Base-by-base conservation (phyloP, 1,284 basidiomycete genomes). In the Austroboletus novae-zelandiae region DNA sequence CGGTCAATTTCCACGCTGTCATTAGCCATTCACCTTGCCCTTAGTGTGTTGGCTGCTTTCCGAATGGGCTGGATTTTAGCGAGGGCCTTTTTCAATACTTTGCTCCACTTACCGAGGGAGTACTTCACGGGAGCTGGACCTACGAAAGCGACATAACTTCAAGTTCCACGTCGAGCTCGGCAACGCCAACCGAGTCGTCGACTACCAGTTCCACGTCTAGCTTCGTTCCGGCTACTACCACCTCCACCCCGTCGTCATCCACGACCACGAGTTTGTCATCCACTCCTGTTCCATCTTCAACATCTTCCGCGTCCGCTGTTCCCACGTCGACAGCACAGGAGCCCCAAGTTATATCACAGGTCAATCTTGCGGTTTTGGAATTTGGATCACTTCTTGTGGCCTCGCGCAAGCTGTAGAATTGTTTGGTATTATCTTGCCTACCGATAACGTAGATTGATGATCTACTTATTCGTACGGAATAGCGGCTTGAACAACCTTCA, bases 11-110 rank as follows among this genome's bases (percentile, higher is more conserved):
- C 6, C 15, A 23, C 7, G 23, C n/a, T 41, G 14, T 13, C 23
- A 39, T 20, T 15, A 40, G 20, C 30, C 35, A 13, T 25, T 15
- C 8, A 9, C 13, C 1, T n/a, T 35, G 18, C 13, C 17, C 6
- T 13, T n/a, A 73, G 61, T 78, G 78, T 61, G 62, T 62, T 25
- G 61, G 64, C n/a, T 79, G 79, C 62, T 20, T 49, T 1, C 58
- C 54, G 18, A 76, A 74, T 47, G 71, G 64, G 25, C 69, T 83
- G 45, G 80, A 82, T 63, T 62, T 82, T 47, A 76, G 75, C 18
- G 64, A 68, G 9, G 65, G 71, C 36, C 74, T 82, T 15, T 82
- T 83, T 66, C 17, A 60, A 9, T 64, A 59, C 61, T 79, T 78
- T 57, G 75, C 67, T 2, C 43, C 60, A 23, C 50, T 59, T 9